Evolutionary conservation across 768 basidiomycete species (phyloP).

Genomic region (Cytidiella melzeri): DNA sequence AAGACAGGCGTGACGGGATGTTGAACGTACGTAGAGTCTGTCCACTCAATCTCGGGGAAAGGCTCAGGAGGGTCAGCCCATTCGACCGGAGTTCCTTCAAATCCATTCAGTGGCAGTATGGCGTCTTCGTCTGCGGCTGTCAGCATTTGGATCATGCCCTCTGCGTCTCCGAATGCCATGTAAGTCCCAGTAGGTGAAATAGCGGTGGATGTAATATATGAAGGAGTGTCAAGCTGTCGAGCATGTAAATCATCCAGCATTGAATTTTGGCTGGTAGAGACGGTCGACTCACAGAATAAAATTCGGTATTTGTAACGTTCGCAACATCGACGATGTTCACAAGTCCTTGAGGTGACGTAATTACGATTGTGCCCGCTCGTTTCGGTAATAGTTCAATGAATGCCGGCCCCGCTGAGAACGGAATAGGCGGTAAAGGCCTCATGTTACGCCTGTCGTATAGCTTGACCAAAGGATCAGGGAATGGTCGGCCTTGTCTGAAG

Average conservation of each 20-base stretch:
- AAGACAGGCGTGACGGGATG: no score
- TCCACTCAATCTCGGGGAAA: slow-evolving; percentile 74
- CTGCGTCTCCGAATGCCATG: slow-evolving; percentile 86
- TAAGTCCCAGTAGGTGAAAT: slow-evolving; percentile 87
- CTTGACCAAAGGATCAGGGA: slow-evolving; percentile 89
- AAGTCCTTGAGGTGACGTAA: slow-evolving; percentile 77
- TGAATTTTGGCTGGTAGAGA: no score
- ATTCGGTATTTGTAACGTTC: slow-evolving; percentile 64
- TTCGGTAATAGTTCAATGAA: slow-evolving; percentile 80
- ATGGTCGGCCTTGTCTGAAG: slow-evolving; percentile 83
- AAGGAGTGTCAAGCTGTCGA: slow-evolving; percentile 59
- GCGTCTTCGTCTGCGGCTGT: slow-evolving; percentile 63
- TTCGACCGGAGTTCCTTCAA: slow-evolving; percentile 78
- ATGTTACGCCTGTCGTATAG: slow-evolving; percentile 86
- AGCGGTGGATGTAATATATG: slow-evolving; percentile 74
- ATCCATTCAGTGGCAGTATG: slow-evolving; percentile 76
- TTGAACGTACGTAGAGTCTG: slow-evolving; percentile 79
- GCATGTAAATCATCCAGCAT: background rate
- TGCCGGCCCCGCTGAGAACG: slow-evolving; percentile 81
- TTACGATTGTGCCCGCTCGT: slow-evolving; percentile 63
- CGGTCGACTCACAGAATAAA: slow-evolving; percentile 59
- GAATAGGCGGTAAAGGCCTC: slow-evolving; percentile 75
- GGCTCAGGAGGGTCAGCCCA: slow-evolving; percentile 74
- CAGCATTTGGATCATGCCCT: slow-evolving; percentile 78
- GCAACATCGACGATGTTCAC: slow-evolving; percentile 81